Percentiles rank a stretch among this genome's conserved stretches.
Evolutionary conservation across 1,284 basidiomycete genomes (phyloP).

Genomic region (Pisolithus thermaeus): DNA sequence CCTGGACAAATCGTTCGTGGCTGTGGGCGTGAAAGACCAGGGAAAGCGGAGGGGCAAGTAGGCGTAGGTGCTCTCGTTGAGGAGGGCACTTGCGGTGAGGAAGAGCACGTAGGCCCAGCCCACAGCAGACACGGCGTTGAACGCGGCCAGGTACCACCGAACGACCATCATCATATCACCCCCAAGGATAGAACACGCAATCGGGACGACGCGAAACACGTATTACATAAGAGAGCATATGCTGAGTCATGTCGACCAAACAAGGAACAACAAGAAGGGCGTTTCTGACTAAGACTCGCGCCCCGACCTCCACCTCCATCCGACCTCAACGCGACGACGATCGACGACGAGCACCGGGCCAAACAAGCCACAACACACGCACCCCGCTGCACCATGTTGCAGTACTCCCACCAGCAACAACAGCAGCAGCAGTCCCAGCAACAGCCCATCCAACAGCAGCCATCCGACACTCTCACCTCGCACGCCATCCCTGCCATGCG

Average conservation of each 20-base stretch:
- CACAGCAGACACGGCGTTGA: conserved; percentile 69
- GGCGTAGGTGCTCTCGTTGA: neutral
- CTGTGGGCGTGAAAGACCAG: neutral
- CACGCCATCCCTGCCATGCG: conserved; percentile 47
- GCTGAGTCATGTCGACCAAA: conserved; percentile 13
- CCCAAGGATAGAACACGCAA: neutral
- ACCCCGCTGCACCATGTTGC: conserved; percentile 10
- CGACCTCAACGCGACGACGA: neutral
- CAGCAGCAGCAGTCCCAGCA: conserved; percentile 26
- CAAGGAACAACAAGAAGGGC: conserved; percentile 19
- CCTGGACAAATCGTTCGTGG: conserved; percentile 20
- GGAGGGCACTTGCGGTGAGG: conserved; percentile 24
- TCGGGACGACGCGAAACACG: neutral
- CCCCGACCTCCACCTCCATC: conserved; percentile 14
- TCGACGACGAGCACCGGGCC: neutral
- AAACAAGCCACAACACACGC: neutral
- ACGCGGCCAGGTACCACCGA: conserved; percentile 62
- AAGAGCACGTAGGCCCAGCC: conserved; percentile 74
- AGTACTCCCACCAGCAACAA: conserved; percentile 32
- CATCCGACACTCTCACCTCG: conserved; percentile 31
- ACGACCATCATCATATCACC: neutral
- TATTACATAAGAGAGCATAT: conserved; percentile 15
- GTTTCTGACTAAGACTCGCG: conserved; percentile 35
- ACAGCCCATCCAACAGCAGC: conserved; percentile 19
- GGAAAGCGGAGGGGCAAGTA: conserved; percentile 5